Percentiles rank a stretch among this genome's conserved stretches.
Conservation (phyloP, 139 green algal genomes). For the Bryopsis sp. region DNA sequence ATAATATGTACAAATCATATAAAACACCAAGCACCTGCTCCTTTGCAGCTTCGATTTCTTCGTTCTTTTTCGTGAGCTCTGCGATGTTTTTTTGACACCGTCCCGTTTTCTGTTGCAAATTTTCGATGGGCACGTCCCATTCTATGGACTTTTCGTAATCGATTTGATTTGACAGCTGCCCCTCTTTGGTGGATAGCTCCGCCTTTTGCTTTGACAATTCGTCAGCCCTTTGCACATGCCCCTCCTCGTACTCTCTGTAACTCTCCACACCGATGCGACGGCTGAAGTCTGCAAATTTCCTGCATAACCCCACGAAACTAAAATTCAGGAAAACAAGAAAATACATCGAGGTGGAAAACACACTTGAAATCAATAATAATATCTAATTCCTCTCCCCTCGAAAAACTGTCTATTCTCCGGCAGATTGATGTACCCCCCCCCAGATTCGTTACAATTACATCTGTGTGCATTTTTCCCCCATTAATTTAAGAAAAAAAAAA, state of each 20-base stretch:
- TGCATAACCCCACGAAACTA: neutral
- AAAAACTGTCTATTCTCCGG: no score
- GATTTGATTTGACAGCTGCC: constrained; percentile 49
- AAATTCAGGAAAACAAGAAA: no score
- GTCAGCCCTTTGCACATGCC: constrained; percentile 43
- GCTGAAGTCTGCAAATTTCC: constrained; percentile 18
- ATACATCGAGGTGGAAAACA: no score
- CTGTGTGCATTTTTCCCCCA: no score
- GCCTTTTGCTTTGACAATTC: constrained; percentile 24
- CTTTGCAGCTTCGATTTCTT: neutral
- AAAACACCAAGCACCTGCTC: no score
- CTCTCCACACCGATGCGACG: constrained; percentile 53
- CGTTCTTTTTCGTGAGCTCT: neutral
- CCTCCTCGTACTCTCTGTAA: constrained; percentile 84
- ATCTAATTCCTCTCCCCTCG: no score
- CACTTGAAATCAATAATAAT: no score
- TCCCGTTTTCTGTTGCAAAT: neutral
- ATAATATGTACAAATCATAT: no score
- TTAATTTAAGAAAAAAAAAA: no score
- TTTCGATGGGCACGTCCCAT: neutral
- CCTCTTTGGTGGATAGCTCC: constrained; percentile 32
- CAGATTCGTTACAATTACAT: no score
- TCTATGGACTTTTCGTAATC: constrained; percentile 50
- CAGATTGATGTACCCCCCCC: no score
- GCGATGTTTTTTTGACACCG: neutral